Percentiles rank a stretch among this genome's conserved stretches.
These are phyloP conservation scores for Fomitopsis serialis DNA, from an alignment of 768 basidiomycete genomes.

Conservation along the genomic window DNA sequence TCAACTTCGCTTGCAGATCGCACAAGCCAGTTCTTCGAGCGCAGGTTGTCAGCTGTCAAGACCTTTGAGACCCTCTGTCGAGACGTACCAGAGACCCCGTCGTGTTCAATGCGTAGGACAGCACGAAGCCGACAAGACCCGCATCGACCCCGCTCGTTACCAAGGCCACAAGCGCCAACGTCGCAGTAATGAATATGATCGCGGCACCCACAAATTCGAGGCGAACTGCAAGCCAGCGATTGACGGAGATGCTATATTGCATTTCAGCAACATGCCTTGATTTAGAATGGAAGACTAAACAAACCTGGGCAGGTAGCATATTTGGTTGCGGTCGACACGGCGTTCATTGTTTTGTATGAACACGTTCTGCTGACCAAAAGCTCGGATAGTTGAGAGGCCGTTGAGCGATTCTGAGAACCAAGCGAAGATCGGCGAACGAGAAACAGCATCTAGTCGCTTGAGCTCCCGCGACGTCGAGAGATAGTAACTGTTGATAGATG, in stretches of 20 bases:
- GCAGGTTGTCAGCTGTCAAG: constrained; percentile 1
- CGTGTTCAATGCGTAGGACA: constrained; percentile 81
- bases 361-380: constrained; percentile 63
- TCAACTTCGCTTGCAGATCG: constrained; percentile 84
- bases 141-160: constrained; percentile 77
- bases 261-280: background rate
- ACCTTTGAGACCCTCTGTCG: background rate
- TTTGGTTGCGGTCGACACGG: constrained; percentile 82
- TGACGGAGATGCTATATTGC: constrained; percentile 54
- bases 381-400: constrained; percentile 80
- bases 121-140: constrained; percentile 79
- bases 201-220: constrained; percentile 80
- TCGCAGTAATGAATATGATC: constrained; percentile 71
- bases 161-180: constrained; percentile 65
- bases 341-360: constrained; percentile 67
- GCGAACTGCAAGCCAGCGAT: constrained; percentile 81
- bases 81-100: constrained; percentile 70
- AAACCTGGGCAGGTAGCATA: constrained; percentile 42
- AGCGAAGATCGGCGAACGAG: constrained; percentile 87
- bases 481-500: constrained; percentile 57
- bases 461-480: constrained; percentile 82
- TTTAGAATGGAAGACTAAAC: background rate
- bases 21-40: constrained; percentile 70
- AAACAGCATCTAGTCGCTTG: constrained; percentile 84
- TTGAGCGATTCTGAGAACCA: constrained; percentile 78